These are phyloP conservation scores for Pachysandra terminalis DNA, from an alignment of 164 flowering plant genomes.

Conservation along the genomic window DNA sequence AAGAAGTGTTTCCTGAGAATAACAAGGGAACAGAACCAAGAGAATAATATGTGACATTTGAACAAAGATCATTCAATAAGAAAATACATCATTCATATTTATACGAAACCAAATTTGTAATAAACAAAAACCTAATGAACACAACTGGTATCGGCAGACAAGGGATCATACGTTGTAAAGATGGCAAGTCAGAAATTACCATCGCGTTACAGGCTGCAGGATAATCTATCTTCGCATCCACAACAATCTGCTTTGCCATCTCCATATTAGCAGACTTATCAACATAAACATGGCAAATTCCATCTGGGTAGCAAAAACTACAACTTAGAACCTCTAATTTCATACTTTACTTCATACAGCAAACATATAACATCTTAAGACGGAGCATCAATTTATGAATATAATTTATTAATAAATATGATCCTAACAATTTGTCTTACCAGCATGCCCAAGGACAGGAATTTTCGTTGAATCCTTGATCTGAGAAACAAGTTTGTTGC, in stretches of 20 bases:
- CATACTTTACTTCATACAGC: background rate
- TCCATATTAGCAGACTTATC: slow-evolving; percentile 79
- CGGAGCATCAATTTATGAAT: background rate
- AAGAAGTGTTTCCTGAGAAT: slow-evolving; percentile 91
- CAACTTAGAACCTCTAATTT: slow-evolving; percentile 13
- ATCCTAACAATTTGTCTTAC: slow-evolving; percentile 34
- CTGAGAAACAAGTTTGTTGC: slow-evolving; percentile 94
- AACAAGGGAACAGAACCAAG: background rate
- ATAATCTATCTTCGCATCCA: slow-evolving; percentile 93
- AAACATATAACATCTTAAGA: background rate
- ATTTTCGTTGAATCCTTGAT: slow-evolving; percentile 89
- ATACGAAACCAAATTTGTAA: background rate
- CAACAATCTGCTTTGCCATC: slow-evolving; percentile 73
- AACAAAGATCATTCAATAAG: background rate
- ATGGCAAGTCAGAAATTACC: slow-evolving; percentile 37
- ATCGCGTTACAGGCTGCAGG: slow-evolving; percentile 99
- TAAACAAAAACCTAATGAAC: background rate
- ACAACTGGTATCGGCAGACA: background rate
- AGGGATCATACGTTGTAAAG: background rate
- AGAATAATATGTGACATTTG: background rate
- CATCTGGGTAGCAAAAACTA: slow-evolving; percentile 56
- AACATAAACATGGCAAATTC: slow-evolving; percentile 94
- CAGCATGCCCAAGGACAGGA: slow-evolving; percentile 99
- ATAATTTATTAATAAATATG: background rate
- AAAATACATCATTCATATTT: background rate